A percentile compares a stretch with the other conserved stretches of the same genome.
These are phyloP conservation scores for Epichloe bromicola DNA, from an alignment of 2,329 filamentous ascomycete genomes.

Conservation along the genomic window DNA sequence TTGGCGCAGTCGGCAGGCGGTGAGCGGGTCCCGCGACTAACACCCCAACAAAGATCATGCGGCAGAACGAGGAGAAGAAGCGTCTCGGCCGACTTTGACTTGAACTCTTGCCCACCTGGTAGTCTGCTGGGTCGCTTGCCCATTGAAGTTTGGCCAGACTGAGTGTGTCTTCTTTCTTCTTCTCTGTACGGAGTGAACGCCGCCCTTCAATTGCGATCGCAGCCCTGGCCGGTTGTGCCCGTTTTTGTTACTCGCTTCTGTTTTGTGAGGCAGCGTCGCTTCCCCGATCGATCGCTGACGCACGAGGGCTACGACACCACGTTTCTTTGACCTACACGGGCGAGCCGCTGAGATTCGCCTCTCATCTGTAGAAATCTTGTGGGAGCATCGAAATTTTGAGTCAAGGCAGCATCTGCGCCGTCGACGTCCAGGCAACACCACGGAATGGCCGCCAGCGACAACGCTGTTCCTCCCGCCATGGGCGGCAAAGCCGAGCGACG, in stretches of 20 bases:
- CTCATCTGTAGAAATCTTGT: not conserved
- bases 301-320: not conserved
- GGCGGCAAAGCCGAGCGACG: constrained; percentile 22
- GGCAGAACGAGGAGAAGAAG: constrained; percentile 1
- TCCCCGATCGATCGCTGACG: not conserved
- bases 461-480: constrained; percentile 18
- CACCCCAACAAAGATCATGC: constrained; percentile 1
- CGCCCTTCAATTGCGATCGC: not conserved
- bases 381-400: too few relatives aligned
- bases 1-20: constrained; percentile 10
- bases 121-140: not conserved
- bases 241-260: not conserved
- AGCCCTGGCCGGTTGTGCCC: not conserved
- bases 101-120: not conserved
- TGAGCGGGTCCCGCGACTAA: constrained; percentile 11
- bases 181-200: not conserved
- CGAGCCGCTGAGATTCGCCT: not conserved
- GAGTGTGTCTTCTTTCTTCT: not conserved
- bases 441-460: constrained; percentile 28
- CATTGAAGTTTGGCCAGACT: not conserved
- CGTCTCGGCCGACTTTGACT: not conserved
- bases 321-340: not conserved
- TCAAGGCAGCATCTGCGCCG: too few relatives aligned
- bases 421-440: not conserved
- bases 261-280: not conserved